Evolutionary conservation across 1,139 yeast species (phyloP).

Genomic region (Debaryomyces sp.): DNA sequence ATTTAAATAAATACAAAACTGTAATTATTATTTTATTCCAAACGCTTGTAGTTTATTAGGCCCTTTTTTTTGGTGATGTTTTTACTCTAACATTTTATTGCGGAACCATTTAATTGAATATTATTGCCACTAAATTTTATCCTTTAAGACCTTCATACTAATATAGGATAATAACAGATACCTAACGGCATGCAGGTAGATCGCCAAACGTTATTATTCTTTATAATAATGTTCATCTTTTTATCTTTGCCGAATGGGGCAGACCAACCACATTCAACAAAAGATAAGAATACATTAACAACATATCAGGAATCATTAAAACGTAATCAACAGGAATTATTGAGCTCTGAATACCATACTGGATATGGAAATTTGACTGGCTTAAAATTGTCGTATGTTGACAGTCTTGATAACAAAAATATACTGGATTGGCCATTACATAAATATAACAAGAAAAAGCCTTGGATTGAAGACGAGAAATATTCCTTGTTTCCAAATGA

Average conservation of each 20-base stretch:
- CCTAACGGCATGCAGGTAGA: constrained; percentile 31
- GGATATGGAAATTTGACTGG: constrained; percentile 82
- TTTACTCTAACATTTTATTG: not conserved
- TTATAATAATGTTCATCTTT: constrained; percentile 41
- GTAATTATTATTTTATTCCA: not conserved
- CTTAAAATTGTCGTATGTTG: constrained; percentile 61
- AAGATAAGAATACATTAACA: constrained; percentile 30
- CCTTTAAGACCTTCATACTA: not conserved
- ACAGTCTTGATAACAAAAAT: constrained; percentile 46
- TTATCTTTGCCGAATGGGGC: constrained; percentile 32
- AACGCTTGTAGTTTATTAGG: not conserved
- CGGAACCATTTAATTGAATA: not conserved
- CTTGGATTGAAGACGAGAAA: constrained; percentile 58
- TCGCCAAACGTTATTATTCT: constrained; percentile 40
- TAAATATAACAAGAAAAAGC: constrained; percentile 35
- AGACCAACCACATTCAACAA: constrained; percentile 33
- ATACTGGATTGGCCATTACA: constrained; percentile 62
- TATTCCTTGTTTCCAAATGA: constrained; percentile 63
- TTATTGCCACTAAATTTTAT: constrained; percentile 1
- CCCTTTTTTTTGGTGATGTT: not conserved
- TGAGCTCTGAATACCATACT: constrained; percentile 42
- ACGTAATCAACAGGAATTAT: constrained; percentile 33
- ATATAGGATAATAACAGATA: not conserved
- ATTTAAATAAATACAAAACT: not conserved
- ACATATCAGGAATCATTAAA: constrained; percentile 35